Conservation (phyloP, 2,329 filamentous ascomycete species). For the Exophiala aquamarina region DNA sequence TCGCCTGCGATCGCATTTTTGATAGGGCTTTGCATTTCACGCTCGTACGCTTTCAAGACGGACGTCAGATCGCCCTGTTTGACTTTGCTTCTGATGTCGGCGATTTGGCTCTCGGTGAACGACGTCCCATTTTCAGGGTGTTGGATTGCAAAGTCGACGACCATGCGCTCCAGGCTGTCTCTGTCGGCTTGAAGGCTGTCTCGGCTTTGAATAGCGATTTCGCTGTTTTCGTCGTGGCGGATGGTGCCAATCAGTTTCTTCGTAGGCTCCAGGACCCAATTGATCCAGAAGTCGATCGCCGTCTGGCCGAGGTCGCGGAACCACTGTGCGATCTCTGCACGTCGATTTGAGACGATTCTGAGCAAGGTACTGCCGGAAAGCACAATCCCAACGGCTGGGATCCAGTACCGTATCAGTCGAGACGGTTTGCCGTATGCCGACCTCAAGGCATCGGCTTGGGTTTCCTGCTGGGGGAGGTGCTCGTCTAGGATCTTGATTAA, state of each 20-base stretch:
- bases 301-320: conserved; percentile 76
- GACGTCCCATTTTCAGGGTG: conserved; percentile 61
- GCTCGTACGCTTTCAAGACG: conserved; percentile 86
- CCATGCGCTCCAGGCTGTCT: conserved; percentile 93
- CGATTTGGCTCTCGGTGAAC: conserved; percentile 68
- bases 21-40: conserved; percentile 79
- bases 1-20: conserved; percentile 81
- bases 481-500: conserved; percentile 62
- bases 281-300: conserved; percentile 84
- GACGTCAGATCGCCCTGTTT: conserved; percentile 90
- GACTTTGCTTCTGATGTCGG: conserved; percentile 74
- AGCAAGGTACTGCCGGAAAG: conserved; percentile 87
- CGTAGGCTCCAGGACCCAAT: conserved; percentile 89
- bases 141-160: conserved; percentile 89
- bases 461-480: conserved; percentile 67
- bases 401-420: conserved; percentile 79
- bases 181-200: conserved; percentile 87
- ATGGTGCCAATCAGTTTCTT: conserved; percentile 87
- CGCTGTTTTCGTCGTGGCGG: conserved; percentile 84
- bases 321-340: conserved; percentile 78
- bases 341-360: conserved; percentile 70
- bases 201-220: conserved; percentile 95
- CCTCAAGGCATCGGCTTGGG: conserved; percentile 57
- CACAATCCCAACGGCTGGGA: conserved; percentile 69
- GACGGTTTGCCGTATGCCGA: conserved; percentile 73